Percentiles rank a stretch among this genome's conserved stretches.
Evolutionary conservation across 345 rosid genomes (phyloP).

Genomic region (Populus ilicifolia): DNA sequence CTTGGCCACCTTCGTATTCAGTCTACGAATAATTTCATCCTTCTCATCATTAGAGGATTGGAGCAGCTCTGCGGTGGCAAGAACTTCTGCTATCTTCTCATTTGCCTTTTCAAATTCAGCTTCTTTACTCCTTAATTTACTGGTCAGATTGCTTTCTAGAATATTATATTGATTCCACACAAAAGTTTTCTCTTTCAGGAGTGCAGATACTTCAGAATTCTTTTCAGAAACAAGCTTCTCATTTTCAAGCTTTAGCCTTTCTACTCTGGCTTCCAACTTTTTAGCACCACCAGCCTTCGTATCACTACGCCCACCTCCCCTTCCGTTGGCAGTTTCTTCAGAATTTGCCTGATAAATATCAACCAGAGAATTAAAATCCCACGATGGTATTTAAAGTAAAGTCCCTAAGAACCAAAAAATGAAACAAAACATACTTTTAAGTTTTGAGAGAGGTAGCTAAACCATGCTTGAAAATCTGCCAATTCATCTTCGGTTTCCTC

Average conservation of each 20-base stretch:
- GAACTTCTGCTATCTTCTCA: conserved; percentile 48
- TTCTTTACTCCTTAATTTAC: conserved; percentile 50
- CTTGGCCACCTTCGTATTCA: conserved; percentile 43
- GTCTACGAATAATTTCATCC: conserved; percentile 48
- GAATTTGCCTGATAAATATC: conserved; percentile 20
- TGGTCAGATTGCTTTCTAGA: conserved; percentile 45
- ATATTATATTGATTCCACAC: conserved; percentile 65
- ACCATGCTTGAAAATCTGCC: conserved; percentile 56
- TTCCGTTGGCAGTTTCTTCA: conserved; percentile 12
- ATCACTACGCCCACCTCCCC: conserved; percentile 10
- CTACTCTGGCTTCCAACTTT: conserved; percentile 36
- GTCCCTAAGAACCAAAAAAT: neutral
- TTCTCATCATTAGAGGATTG: conserved; percentile 53
- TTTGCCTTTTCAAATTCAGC: conserved; percentile 55
- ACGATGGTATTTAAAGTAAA: neutral
- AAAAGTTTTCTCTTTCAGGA: conserved; percentile 60
- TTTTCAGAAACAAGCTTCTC: conserved; percentile 57
- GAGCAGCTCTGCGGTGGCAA: conserved; percentile 53
- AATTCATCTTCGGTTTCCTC: conserved; percentile 60
- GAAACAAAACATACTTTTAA: conserved; percentile 37
- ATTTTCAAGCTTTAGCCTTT: conserved; percentile 48
- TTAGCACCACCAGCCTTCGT: conserved; percentile 19
- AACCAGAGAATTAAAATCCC: conserved; percentile 16
- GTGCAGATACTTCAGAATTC: conserved; percentile 46
- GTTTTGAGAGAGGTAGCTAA: conserved; percentile 41